Evolutionary conservation across 164 flowering plant genomes (phyloP).

Genomic region (Paratinospora sagittata): DNA sequence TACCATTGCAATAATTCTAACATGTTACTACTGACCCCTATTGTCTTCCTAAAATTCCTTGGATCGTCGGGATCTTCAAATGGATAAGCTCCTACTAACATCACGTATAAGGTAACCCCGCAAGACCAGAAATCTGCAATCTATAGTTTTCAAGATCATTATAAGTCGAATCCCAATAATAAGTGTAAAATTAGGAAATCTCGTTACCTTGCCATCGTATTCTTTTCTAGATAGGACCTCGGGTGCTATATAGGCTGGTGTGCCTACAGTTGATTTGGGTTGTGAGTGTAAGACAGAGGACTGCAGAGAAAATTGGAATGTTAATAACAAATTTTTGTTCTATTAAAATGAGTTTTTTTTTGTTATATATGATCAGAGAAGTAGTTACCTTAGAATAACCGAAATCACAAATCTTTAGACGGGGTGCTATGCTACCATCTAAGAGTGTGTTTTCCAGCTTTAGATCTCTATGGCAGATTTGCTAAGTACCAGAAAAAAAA

Average conservation of each 20-base stretch:
- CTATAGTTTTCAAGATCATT: conserved; percentile 28
- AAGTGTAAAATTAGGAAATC: background rate
- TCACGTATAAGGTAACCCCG: conserved; percentile 84
- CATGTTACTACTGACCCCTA: conserved; percentile 40
- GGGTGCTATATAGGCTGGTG: conserved; percentile 87
- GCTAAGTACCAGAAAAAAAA: conserved; percentile 10
- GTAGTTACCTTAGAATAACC: conserved; percentile 48
- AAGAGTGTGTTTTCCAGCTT: conserved; percentile 21
- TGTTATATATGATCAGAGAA: background rate
- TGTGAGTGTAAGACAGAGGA: conserved; percentile 79
- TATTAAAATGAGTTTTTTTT: background rate
- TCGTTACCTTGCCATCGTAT: conserved; percentile 76
- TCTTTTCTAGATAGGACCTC: conserved; percentile 64
- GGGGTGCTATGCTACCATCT: conserved; percentile 14
- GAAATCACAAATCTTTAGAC: conserved; percentile 8
- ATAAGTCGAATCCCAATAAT: background rate
- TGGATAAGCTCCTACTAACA: conserved; percentile 87
- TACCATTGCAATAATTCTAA: background rate
- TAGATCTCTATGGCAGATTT: conserved; percentile 19
- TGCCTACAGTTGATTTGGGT: conserved; percentile 84
- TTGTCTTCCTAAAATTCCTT: conserved; percentile 63
- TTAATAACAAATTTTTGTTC: conserved; percentile 4
- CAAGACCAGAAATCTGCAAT: conserved; percentile 93
- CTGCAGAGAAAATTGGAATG: conserved; percentile 27
- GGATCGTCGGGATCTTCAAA: conserved; percentile 90